These are phyloP conservation scores for Quercus alba DNA, from an alignment of 306 rosid species.

Conservation along the genomic window DNA sequence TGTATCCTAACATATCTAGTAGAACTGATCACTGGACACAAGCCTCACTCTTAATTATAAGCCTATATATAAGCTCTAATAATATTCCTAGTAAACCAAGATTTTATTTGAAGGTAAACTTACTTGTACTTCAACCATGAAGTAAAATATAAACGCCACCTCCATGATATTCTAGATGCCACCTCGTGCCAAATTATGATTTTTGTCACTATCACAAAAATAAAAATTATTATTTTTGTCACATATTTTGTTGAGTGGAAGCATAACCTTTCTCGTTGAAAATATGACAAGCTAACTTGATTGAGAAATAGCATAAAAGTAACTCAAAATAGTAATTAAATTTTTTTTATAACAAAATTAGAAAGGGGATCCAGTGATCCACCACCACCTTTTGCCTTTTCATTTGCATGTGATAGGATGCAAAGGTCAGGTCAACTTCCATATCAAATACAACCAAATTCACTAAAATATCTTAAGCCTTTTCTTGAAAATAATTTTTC, in stretches of 20 bases:
- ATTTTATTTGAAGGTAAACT: too few relatives aligned
- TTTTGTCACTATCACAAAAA: slow-evolving; percentile 2
- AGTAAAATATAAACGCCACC: too few relatives aligned
- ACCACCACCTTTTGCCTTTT: background rate
- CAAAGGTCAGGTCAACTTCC: background rate
- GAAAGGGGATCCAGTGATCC: background rate
- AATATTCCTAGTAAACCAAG: too few relatives aligned
- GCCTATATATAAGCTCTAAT: too few relatives aligned
- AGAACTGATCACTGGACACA: accelerated
- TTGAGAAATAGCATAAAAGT: slow-evolving; percentile 12
- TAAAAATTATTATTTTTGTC: background rate
- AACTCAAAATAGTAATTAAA: background rate
- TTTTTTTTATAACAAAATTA: too few relatives aligned
- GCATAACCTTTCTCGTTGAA: slow-evolving; percentile 21
- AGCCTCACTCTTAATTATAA: too few relatives aligned
- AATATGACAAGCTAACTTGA: slow-evolving; percentile 1
- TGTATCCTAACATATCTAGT: accelerated
- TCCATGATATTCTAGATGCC: background rate
- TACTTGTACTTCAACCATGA: too few relatives aligned
- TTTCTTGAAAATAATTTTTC: background rate
- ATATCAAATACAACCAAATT: background rate
- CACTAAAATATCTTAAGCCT: background rate
- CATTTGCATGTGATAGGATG: background rate
- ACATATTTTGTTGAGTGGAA: slow-evolving; percentile 11
- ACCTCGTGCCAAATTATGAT: background rate